Percentiles rank a stretch among this genome's conserved stretches.
phyloP scores from a whole-genome alignment of 805 yeast genomes.

The Ogataea pilisensis region DNA sequence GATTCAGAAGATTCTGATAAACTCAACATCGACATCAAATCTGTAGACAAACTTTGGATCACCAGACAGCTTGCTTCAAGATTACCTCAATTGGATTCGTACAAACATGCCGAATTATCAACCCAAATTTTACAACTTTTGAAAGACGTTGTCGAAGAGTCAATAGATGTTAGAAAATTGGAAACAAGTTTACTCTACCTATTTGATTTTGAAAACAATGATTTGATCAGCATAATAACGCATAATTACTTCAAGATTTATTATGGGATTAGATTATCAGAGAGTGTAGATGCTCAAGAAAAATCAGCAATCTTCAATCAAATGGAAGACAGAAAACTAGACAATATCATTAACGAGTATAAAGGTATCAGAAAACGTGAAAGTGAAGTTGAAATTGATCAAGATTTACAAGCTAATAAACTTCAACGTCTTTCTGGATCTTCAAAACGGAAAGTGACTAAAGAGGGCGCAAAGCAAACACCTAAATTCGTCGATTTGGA shows the following conservation, averaged over 20 bases:
- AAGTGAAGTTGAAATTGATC: constrained; percentile 6
- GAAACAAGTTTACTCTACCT: constrained; percentile 52
- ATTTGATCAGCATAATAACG: constrained; percentile 44
- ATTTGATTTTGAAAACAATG: constrained; percentile 48
- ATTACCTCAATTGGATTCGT: constrained; percentile 35
- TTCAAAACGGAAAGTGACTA: constrained; percentile 5
- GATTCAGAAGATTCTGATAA: constrained; percentile 8
- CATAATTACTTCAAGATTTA: constrained; percentile 36
- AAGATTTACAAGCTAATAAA: constrained; percentile 9
- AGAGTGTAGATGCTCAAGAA: constrained; percentile 20
- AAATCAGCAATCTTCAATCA: constrained; percentile 38
- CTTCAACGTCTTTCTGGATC: constrained; percentile 6
- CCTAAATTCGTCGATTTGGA: constrained; percentile 64
- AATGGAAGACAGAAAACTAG: constrained; percentile 41
- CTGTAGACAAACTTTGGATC: constrained; percentile 44
- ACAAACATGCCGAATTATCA: constrained; percentile 33
- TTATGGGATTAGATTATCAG: constrained; percentile 27
- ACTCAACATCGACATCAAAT: constrained; percentile 13
- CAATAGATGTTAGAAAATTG: constrained; percentile 37
- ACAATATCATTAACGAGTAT: constrained; percentile 39
- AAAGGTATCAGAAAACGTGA: constrained; percentile 23
- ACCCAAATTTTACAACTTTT: constrained; percentile 38
- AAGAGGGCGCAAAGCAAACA: constrained; percentile 1
- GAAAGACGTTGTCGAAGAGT: constrained; percentile 23
- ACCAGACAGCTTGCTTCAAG: constrained; percentile 42